Evolutionary conservation across 1,284 basidiomycete genomes (phyloP), one percentile per base, ranked within the genome.

Genomic region (Moesziomyces sp.): DNA sequence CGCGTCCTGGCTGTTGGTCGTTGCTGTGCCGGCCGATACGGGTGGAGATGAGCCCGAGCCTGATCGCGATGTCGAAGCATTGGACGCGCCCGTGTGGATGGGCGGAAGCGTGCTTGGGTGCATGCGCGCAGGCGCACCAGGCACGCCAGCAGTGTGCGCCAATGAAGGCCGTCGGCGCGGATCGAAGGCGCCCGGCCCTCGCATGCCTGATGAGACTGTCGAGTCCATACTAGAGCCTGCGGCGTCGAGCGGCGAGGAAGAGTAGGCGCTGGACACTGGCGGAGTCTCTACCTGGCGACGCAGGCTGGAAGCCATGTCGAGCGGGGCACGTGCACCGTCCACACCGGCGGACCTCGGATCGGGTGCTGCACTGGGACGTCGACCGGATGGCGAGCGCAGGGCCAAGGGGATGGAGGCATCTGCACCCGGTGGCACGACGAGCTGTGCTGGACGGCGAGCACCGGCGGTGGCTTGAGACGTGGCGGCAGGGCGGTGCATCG

Each of bases 241-340:
- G 10, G 60, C 66, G 42, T 69, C 66, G 9, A 66, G 63, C 28
- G 70, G 58, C 28, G 64, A 62, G 2, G 45, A 53, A 16, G 52
- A 44, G 6, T 52, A 40, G 14, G 52, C 62, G 18, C 30, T 46
- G 7, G 58, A 26, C 40, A 47, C 46, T 18, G 63, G 63, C 24
- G 71, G 61, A 13, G 72, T 63, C 19, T 81, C 78, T 30, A 79
- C 79, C 55, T 80, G 74, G 24, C 76, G 62, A n/a, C 79, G 76
- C 54, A 81, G 46, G 45, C 54, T 74, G 2, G 77, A 78, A 21
- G 79, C 77, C 55, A 78, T 54, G 45, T 68, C 66, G 55, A 45
- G 28, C 9, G 66, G 52, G 11, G 48, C 55, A 19, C 58, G 67
- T n/a, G n/a, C 55, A 11, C 54, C 56, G n/a, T 10, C 19, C 10